Base-by-base conservation (phyloP, 2,329 filamentous ascomycete species). In the Apiospora aurea region DNA sequence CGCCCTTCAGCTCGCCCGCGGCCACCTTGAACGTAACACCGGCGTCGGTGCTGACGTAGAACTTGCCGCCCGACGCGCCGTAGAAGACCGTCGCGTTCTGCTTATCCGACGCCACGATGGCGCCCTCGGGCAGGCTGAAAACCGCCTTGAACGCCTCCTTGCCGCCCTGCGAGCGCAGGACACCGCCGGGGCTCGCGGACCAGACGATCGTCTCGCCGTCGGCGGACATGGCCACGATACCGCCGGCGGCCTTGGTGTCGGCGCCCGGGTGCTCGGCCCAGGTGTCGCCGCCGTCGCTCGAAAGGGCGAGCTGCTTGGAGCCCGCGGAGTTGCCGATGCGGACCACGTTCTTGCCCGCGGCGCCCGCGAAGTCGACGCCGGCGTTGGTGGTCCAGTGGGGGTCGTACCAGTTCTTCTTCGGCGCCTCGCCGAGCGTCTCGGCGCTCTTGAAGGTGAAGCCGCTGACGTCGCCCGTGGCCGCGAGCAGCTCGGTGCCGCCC, bases 51-150 rank as follows among this genome's bases (percentile, higher is more conserved):
- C 87, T 90, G 18, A 87, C 83, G 74, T 89, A 90, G 75, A 90
- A 86, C 4, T 75, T 80, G 0, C 81, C 79, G 0, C 80, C 83
- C 0, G 84, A 85, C 0, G 81, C 87, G 21, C 80, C 87, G 76
- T 90, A 90, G 76, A 90, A 89, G 70, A 85, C 82, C 14, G 83
- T 83, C 68, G 85, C 85, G 66, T 87, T 83, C 69, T 84, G 82
- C 79, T 88, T 89, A 77, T 90, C 88, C 11, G 86, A 84, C 7
- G 87, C 88, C 69, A 90, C 85, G 6, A 84, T 80, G 0, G 87
- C 84, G 11, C 81, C 81, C 0, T 82, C 80, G 1, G 86, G 83
- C 0, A 89, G 78, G 53, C 82, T 81, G 0, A 84, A 82, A 0
- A 89, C 84, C 0, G 83, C 76, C 3, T 49, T 49, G 81, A 89